Evolutionary conservation across 768 basidiomycete species (phyloP).

Genomic region (Favolaschia claudopus): DNA sequence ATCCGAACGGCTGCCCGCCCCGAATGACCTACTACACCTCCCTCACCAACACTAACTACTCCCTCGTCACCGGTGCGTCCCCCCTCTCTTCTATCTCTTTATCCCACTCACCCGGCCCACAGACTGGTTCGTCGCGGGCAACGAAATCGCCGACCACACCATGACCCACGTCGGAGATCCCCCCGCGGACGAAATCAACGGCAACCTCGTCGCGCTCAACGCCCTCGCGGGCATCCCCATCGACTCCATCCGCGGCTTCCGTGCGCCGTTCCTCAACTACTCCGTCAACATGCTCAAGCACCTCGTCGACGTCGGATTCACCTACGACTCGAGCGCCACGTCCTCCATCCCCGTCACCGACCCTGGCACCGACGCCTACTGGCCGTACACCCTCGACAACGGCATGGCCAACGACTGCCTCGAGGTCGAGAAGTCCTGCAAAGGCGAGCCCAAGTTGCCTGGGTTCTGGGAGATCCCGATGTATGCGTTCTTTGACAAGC

Average conservation of each 20-base stretch:
- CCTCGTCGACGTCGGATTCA: slow-evolving; percentile 63
- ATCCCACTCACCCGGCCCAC: slow-evolving; percentile 19
- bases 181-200: slow-evolving; percentile 70
- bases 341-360: slow-evolving; percentile 72
- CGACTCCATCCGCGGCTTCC: slow-evolving; percentile 69
- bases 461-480: slow-evolving; percentile 88
- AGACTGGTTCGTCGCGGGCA: slow-evolving; percentile 85
- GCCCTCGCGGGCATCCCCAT: slow-evolving; percentile 80
- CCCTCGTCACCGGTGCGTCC: slow-evolving; percentile 66
- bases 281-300: slow-evolving; percentile 63
- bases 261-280: slow-evolving; percentile 78
- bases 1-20: slow-evolving; percentile 75
- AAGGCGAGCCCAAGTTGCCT: slow-evolving; percentile 72
- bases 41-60: slow-evolving; percentile 76
- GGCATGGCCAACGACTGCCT: slow-evolving; percentile 84
- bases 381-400: slow-evolving; percentile 83
- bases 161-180: too few relatives aligned
- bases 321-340: too few relatives aligned
- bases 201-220: slow-evolving; percentile 81
- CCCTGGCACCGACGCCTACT: slow-evolving; percentile 72
- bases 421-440: slow-evolving; percentile 58
- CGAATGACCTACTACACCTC: slow-evolving; percentile 82
- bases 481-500: slow-evolving; percentile 75
- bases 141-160: slow-evolving; percentile 86
- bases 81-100: not conserved